Evolutionary conservation across 2,329 filamentous ascomycete genomes (phyloP).

Genomic region (Chrysoporthe cubensis): DNA sequence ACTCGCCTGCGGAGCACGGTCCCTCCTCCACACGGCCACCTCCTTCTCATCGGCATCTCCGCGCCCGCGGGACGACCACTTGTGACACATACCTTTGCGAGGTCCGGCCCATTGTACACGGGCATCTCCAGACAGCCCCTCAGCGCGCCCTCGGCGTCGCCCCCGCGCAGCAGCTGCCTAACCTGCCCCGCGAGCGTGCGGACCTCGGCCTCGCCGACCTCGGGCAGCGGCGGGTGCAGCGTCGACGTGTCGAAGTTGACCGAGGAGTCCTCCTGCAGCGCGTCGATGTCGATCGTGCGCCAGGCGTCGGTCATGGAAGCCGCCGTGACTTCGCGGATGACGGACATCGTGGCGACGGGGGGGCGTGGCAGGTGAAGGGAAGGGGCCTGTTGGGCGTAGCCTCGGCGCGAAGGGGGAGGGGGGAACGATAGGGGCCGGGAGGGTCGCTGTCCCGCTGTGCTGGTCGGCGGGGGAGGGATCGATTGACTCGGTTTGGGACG

Average conservation of each 20-base stretch:
- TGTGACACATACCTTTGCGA: constrained; percentile 55
- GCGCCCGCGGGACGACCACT: background rate
- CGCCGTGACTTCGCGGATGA: constrained; percentile 67
- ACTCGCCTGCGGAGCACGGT: constrained; percentile 25
- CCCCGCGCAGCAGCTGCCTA: constrained; percentile 82
- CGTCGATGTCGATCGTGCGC: constrained; percentile 94
- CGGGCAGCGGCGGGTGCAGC: constrained; percentile 75
- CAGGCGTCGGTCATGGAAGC: constrained; percentile 66
- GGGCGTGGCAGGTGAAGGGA: background rate
- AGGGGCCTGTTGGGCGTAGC: background rate
- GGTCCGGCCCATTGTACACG: constrained; percentile 68
- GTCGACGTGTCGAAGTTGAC: constrained; percentile 89
- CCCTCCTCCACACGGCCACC: background rate
- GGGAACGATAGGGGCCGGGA: background rate
- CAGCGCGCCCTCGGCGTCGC: constrained; percentile 85
- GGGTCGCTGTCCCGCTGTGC: background rate
- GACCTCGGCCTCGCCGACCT: constrained; percentile 77
- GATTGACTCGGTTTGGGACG: background rate
- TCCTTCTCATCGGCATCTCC: constrained; percentile 4
- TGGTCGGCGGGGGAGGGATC: background rate
- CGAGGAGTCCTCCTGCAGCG: constrained; percentile 85
- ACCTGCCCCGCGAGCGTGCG: constrained; percentile 80
- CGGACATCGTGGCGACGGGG: constrained; percentile 56
- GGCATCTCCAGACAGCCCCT: constrained; percentile 83
- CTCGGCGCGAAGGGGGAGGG: background rate